A percentile compares a stretch with the other conserved stretches of the same genome.
phyloP scores from a whole-genome alignment of 2,329 filamentous ascomycete genomes.

The Lachnellula willkommii region DNA sequence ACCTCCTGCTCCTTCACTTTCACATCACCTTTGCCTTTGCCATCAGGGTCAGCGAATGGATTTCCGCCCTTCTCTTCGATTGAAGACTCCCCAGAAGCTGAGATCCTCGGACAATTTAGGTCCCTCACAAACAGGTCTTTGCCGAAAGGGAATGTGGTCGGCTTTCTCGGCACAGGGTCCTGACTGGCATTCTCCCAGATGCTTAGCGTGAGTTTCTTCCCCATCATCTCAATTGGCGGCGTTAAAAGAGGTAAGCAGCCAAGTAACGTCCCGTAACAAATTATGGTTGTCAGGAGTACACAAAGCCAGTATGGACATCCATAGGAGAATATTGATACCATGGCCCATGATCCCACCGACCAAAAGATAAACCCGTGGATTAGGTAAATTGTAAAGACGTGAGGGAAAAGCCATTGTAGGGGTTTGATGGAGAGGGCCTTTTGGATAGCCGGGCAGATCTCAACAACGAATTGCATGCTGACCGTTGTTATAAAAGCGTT shows the following conservation, averaged over 20 bases:
- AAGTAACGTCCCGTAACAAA: conserved; percentile 18
- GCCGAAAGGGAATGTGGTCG: conserved; percentile 1
- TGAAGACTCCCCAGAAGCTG: not conserved
- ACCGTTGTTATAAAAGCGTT: conserved; percentile 38
- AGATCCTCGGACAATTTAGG: not conserved
- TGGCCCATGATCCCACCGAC: conserved; percentile 27
- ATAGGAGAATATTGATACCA: conserved; percentile 17
- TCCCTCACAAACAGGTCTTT: conserved; percentile 1
- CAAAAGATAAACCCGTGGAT: conserved; percentile 38
- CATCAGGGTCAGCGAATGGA: not conserved
- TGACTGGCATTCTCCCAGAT: conserved; percentile 6
- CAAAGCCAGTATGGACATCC: conserved; percentile 26
- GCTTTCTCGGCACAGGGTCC: conserved; percentile 1
- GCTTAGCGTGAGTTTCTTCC: conserved; percentile 7
- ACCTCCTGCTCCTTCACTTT: not conserved
- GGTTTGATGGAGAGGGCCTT: conserved; percentile 37
- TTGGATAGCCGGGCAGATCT: conserved; percentile 36
- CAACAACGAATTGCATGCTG: conserved; percentile 33
- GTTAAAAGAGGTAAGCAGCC: conserved; percentile 17
- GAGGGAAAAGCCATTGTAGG: conserved; percentile 40
- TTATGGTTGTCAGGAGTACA: conserved; percentile 14
- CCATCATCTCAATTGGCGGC: conserved; percentile 17
- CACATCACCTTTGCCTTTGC: not conserved
- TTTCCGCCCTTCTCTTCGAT: not conserved
- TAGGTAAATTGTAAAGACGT: conserved; percentile 45